Percentiles rank a stretch among this genome's conserved stretches.
Conservation (phyloP, 495 filamentous ascomycete genomes). For the Coniosporium apollinis region DNA sequence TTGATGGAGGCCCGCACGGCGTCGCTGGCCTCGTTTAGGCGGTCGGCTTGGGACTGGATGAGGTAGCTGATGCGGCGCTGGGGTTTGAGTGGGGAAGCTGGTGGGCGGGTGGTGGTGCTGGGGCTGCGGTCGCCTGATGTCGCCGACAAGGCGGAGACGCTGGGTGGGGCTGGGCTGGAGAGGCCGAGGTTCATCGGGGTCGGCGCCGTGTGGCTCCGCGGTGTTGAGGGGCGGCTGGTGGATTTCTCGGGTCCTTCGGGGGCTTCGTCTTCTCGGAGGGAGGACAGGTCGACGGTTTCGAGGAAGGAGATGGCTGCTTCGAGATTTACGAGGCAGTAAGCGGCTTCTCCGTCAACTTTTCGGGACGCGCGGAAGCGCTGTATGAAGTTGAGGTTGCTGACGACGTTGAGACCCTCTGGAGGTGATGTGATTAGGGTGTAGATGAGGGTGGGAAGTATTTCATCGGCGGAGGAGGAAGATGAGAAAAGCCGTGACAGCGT, state of each 20-base stretch:
- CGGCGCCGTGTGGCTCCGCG: constrained; percentile 34
- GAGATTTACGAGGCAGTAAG: constrained; percentile 91
- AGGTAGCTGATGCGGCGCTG: constrained; percentile 62
- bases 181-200: constrained; percentile 24
- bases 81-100: constrained; percentile 25
- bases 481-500: constrained; percentile 55
- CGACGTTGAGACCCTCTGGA: constrained; percentile 69
- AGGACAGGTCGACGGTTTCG: constrained; percentile 93
- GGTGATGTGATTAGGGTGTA: constrained; percentile 85
- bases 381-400: constrained; percentile 87
- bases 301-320: constrained; percentile 91
- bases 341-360: constrained; percentile 81
- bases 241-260: constrained; percentile 44
- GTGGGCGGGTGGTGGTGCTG: constrained; percentile 18
- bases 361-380: constrained; percentile 77
- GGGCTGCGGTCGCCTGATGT: constrained; percentile 14
- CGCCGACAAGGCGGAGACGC: not conserved
- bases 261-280: constrained; percentile 66
- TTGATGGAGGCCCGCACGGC: constrained; percentile 63
- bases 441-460: constrained; percentile 91
- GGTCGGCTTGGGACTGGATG: constrained; percentile 64
- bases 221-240: constrained; percentile 32
- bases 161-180: constrained; percentile 3
- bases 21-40: no score
- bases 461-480: constrained; percentile 88